Evolutionary conservation across 257 asterid species (phyloP).

Genomic region (Verbascum thapsus): DNA sequence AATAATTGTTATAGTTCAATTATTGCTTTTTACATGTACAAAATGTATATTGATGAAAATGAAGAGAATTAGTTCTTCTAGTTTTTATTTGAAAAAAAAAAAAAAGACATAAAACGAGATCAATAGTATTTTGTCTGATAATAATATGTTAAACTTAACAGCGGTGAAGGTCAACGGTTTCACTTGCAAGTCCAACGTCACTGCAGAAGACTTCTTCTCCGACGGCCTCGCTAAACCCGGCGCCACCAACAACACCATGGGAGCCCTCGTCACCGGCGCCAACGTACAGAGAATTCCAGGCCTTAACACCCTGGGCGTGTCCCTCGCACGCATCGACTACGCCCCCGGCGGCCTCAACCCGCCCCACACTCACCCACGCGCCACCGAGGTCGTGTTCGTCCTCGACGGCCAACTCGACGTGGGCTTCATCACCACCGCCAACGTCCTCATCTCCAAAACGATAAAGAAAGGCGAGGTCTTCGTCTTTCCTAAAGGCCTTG

Average conservation of each 20-base stretch:
- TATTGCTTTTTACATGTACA: too few relatives aligned
- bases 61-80: too few relatives aligned
- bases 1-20: too few relatives aligned
- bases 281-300: slow-evolving; percentile 69
- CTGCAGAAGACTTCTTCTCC: slow-evolving; percentile 69
- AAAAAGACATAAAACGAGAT: too few relatives aligned
- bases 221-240: slow-evolving; percentile 48
- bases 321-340: slow-evolving; percentile 71
- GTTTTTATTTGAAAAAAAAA: too few relatives aligned
- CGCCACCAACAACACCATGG: slow-evolving; percentile 68
- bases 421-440: slow-evolving; percentile 82
- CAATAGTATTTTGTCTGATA: not conserved
- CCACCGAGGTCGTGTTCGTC: slow-evolving; percentile 77
- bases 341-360: slow-evolving; percentile 87
- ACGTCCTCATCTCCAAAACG: slow-evolving; percentile 52
- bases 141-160: slow-evolving; percentile 20
- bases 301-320: slow-evolving; percentile 86
- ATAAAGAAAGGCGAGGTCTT: slow-evolving; percentile 68
- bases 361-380: slow-evolving; percentile 92
- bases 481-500: slow-evolving; percentile 71
- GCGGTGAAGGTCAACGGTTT: slow-evolving; percentile 62
- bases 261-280: slow-evolving; percentile 65
- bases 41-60: too few relatives aligned
- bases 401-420: slow-evolving; percentile 71
- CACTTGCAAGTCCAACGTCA: slow-evolving; percentile 54